Base-by-base conservation (phyloP, 208 protist species). In the Trypanosomatidae sp. region DNA sequence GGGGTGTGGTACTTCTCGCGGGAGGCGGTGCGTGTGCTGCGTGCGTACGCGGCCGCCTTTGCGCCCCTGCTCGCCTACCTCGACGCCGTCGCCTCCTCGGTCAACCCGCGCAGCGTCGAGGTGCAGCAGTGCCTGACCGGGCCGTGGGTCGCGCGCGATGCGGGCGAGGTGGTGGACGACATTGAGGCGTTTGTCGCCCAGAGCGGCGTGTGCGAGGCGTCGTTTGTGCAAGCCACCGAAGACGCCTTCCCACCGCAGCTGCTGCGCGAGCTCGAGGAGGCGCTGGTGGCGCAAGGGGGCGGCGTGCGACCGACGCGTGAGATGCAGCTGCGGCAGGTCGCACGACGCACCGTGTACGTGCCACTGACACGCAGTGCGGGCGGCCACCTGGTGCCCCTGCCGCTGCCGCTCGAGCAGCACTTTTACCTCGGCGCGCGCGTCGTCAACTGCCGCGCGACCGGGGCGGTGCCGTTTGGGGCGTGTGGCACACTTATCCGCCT, bases 1-100 rank as follows among this genome's bases (percentile, higher is more conserved):
- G 73, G 67, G 13, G 75, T 66, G 19, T 95, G 87, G 87, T 79
- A 73, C 56, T 68, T 95, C 50, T 92, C 87, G 4, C 58, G 55
- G 15, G 56, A 63, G 11, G 81, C 78, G 16, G 48, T 87, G 35
- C 43, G 66, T 6, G 39, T 92, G 20, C 61, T 95, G 20, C 38
- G 48, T 13, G 53, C 56, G 24, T 95, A 90, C 54, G 53, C 78
- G 23, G 43, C 55, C 23, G 33, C 51, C 33, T 92, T 95, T 53
- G 41, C 53, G 23, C 80, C 82, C 16, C 61, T 95, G 11, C 52
- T 90, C 22, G 56, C 74, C 46, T 68, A 53, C 38, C 57, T 92
- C 13, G 79, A 87, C 44, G 48, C 48, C 4, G 71, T 70, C 33
- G 48, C 51, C 26, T 15, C 3, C 25, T 5, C 0, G 6, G 58